These are phyloP conservation scores for Colletotrichum acutatum DNA, from an alignment of 2,329 filamentous ascomycete genomes.

Conservation along the genomic window DNA sequence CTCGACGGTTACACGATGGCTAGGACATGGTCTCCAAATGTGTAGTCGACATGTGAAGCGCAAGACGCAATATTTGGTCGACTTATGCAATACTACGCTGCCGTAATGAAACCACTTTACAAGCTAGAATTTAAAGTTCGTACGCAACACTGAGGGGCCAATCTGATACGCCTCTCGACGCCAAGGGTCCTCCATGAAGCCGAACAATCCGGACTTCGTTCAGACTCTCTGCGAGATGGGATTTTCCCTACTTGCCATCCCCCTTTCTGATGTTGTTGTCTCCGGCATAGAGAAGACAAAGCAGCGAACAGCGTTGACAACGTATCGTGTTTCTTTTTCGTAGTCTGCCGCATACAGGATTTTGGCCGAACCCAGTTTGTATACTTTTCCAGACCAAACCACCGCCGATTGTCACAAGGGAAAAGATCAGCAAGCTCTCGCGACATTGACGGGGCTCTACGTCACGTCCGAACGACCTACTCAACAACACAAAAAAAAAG, in stretches of 20 bases:
- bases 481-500: not conserved
- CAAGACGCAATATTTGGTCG: not conserved
- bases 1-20: not conserved
- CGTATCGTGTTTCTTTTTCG: too few relatives aligned
- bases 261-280: not conserved
- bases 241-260: not conserved
- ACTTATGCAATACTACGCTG: not conserved
- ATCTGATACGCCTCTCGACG: conserved; percentile 10
- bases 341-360: not conserved
- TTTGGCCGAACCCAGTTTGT: not conserved
- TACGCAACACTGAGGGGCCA: not conserved
- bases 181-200: conserved; percentile 1
- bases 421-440: not conserved
- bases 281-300: not conserved
- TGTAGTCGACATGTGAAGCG: not conserved
- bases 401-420: not conserved
- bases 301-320: not conserved
- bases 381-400: not conserved
- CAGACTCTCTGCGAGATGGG: not conserved
- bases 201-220: not conserved
- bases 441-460: not conserved
- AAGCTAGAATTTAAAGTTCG: conserved; percentile 11
- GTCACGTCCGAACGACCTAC: not conserved
- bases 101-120: not conserved
- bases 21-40: not conserved